Conservation (phyloP, 2,329 filamentous ascomycete species). For the Phialocephala subalpina region DNA sequence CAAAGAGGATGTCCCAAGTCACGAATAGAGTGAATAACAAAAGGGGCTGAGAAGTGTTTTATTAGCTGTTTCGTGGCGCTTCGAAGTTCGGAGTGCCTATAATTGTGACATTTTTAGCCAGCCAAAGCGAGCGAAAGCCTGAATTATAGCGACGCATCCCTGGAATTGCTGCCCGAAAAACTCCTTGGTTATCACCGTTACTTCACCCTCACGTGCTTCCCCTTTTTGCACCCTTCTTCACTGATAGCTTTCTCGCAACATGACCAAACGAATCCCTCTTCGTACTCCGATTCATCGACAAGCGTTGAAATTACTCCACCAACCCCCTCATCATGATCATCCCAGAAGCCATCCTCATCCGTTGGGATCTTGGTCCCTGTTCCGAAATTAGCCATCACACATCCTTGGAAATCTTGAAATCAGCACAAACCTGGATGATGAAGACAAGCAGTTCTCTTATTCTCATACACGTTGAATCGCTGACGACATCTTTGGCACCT, state of each 20-base stretch:
- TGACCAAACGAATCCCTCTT: slow-evolving; percentile 15
- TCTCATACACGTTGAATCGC: slow-evolving; percentile 10
- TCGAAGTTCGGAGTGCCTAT: too few relatives aligned
- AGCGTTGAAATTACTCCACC: slow-evolving; percentile 6
- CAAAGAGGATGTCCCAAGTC: too few relatives aligned
- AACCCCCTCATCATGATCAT: slow-evolving; percentile 9
- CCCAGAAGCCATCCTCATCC: slow-evolving; percentile 9
- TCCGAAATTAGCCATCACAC: not conserved
- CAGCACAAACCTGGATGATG: slow-evolving; percentile 15
- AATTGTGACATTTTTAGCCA: too few relatives aligned
- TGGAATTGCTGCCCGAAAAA: too few relatives aligned
- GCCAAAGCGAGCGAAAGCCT: too few relatives aligned
- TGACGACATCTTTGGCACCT: slow-evolving; percentile 14
- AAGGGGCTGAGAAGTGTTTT: too few relatives aligned
- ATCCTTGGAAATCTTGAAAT: not conserved
- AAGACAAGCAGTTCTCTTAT: slow-evolving; percentile 2
- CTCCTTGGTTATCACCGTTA: not conserved
- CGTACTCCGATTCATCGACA: slow-evolving; percentile 3
- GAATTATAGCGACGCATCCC: too few relatives aligned
- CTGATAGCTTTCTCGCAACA: slow-evolving; percentile 10
- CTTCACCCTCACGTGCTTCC: not conserved
- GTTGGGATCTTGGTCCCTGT: slow-evolving; percentile 1
- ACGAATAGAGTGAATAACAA: too few relatives aligned
- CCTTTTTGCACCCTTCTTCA: slow-evolving; percentile 6
- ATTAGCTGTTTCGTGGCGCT: too few relatives aligned